Evolutionary conservation across 2,329 filamentous ascomycete genomes (phyloP).

Genomic region (Nigrospora sphaerica): DNA sequence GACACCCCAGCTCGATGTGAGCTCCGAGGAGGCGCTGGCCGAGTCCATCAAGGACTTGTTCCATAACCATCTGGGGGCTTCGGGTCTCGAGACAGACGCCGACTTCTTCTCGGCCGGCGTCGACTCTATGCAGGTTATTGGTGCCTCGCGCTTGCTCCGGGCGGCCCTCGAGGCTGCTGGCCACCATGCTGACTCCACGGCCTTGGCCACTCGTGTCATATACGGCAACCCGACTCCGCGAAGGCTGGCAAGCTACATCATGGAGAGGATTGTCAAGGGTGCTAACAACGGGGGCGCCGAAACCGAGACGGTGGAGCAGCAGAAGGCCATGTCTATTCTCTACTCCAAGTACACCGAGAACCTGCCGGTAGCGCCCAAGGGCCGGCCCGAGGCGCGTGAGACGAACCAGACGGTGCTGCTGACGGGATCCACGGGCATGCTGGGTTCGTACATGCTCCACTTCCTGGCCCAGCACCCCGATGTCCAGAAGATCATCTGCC

Average conservation of each 20-base stretch:
- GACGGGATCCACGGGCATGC: slow-evolving; percentile 41
- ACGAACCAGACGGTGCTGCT: slow-evolving; percentile 25
- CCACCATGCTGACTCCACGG: slow-evolving; percentile 22
- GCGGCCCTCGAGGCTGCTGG: slow-evolving; percentile 23
- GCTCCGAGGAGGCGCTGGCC: slow-evolving; percentile 18
- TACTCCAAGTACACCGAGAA: slow-evolving; percentile 20
- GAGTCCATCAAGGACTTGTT: slow-evolving; percentile 24
- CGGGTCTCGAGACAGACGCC: slow-evolving; percentile 21
- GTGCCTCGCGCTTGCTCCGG: slow-evolving; percentile 27
- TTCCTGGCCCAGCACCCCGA: slow-evolving; percentile 21
- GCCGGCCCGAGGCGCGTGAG: slow-evolving; percentile 15
- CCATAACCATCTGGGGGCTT: slow-evolving; percentile 13
- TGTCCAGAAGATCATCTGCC: slow-evolving; percentile 36
- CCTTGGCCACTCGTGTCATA: slow-evolving; percentile 29
- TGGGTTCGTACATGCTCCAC: slow-evolving; percentile 41
- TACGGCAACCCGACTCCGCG: slow-evolving; percentile 30
- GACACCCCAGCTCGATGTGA: slow-evolving; percentile 19
- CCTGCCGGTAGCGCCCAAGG: slow-evolving; percentile 11
- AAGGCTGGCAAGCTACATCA: slow-evolving; percentile 25
- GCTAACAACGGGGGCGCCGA: not conserved
- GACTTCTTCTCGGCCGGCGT: slow-evolving; percentile 30
- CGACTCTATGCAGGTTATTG: slow-evolving; percentile 34
- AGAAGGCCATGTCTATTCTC: slow-evolving; percentile 2
- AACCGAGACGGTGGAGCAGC: slow-evolving; percentile 1
- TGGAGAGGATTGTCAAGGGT: not conserved